Percentiles rank a stretch among this genome's conserved stretches.
Evolutionary conservation across 306 rosid genomes (phyloP).

Genomic region (Pachyrhizus erosus): DNA sequence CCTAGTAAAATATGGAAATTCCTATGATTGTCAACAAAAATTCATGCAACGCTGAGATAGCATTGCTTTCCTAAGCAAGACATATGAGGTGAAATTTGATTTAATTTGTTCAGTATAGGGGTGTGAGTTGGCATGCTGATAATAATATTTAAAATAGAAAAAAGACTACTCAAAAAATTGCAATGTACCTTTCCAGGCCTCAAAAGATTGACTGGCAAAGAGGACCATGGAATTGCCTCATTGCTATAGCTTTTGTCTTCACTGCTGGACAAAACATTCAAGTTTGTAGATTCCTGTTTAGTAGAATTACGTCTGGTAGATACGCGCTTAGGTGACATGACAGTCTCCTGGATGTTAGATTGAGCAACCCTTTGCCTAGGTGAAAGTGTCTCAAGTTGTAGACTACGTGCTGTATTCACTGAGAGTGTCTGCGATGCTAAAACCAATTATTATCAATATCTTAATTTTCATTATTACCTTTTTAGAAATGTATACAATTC

Average conservation of each 20-base stretch:
- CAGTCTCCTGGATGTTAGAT: slow-evolving; percentile 2
- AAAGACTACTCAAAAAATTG: background rate
- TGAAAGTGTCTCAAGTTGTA: slow-evolving; percentile 16
- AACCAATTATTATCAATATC: background rate
- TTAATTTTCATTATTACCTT: background rate
- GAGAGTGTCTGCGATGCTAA: slow-evolving; percentile 5
- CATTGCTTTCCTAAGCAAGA: background rate
- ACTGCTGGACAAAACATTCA: slow-evolving; percentile 1
- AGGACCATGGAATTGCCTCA: slow-evolving; percentile 21
- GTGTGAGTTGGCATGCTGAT: background rate
- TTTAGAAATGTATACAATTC: background rate
- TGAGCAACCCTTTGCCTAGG: slow-evolving; percentile 11
- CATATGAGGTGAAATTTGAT: background rate
- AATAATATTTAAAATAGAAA: background rate
- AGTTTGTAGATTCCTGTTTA: background rate
- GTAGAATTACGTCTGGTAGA: background rate
- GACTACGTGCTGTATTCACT: slow-evolving; percentile 1
- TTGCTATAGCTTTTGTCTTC: slow-evolving; percentile 15
- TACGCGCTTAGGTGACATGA: slow-evolving; percentile 10
- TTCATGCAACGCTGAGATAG: background rate
- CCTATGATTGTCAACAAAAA: background rate
- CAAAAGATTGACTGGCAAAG: slow-evolving; percentile 58
- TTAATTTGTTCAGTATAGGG: background rate
- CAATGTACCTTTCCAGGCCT: slow-evolving; percentile 67
- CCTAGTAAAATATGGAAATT: slow-evolving; percentile 11